Base-by-base conservation (phyloP, 2,329 filamentous ascomycete genomes). In the Sclerotiophoma versabilis region DNA sequence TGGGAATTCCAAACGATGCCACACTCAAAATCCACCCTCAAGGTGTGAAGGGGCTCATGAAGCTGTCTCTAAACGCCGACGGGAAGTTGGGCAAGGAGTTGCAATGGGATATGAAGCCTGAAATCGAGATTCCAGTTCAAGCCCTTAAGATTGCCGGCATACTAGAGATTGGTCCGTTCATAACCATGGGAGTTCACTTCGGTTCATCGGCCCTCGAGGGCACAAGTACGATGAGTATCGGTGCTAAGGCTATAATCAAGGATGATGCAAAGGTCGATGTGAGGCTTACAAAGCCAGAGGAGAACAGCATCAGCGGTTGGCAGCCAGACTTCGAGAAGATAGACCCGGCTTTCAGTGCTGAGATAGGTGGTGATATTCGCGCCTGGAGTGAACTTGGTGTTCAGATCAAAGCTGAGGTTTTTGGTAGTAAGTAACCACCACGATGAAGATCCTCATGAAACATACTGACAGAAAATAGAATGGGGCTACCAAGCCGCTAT, bases 401-500 rank as follows among this genome's bases (percentile, higher is more conserved):
- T 23, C 39, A 52, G 25, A 48, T 68, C 22, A 63, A 68, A 48
- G 65, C 54, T n/a, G 60, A 65, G 22, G 57, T 54, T 12, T 49
- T 66, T 14, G 58, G 60, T 6, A 55, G 59, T 60, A 54, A 45
- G 59, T 59, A 9, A 17, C 5, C n/a, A 11, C 33, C 12, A 1
- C 10, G 2, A n/a, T 14, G 10, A 4, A 14, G 10, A n/a, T 22
- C 10, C 4, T 1, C 9, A 14, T 9, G 5, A 19, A 3, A 22
- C 4, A 23, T 22, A 7, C 54, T 58, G n/a, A 58, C 33, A 10
- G 11, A 14, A 3, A 39, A 5, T 9, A 60, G 55, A 44, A 29
- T 66, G 62, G 62, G 64, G 64, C 7, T 66, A 63, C 27, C 58
- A 65, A 58, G 64, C 62, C 10, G 38, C 56, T 26, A 42, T 66